These are phyloP conservation scores for Leptographium radiaticola DNA, from an alignment of 2,329 filamentous ascomycete species.

Conservation along the genomic window DNA sequence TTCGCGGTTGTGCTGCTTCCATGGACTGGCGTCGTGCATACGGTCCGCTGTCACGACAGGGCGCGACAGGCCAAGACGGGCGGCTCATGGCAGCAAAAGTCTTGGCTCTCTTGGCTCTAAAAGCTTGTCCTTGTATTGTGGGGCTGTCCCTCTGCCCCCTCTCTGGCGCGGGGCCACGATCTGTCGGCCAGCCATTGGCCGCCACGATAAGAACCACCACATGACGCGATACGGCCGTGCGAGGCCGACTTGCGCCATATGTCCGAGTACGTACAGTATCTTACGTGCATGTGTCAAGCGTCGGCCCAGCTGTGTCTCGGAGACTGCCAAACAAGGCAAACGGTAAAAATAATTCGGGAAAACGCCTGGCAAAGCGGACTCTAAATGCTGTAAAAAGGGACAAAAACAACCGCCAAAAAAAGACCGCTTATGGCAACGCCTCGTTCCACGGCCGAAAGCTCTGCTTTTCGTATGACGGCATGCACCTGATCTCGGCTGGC, in stretches of 20 bases:
- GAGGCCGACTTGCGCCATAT: no score
- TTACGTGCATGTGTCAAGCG: no score
- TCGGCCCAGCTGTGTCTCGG: no score
- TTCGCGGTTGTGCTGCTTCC: no score
- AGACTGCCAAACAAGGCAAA: no score
- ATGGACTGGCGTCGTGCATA: no score
- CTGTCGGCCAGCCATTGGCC: background rate
- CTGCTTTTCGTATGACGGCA: constrained; percentile 27
- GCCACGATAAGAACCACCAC: background rate
- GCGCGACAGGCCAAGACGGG: no score
- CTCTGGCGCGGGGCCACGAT: no score
- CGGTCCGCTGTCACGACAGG: no score
- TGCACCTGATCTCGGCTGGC: constrained; percentile 34
- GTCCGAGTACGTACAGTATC: no score
- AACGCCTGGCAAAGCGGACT: no score
- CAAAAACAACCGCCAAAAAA: background rate
- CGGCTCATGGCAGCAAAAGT: background rate
- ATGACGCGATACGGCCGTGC: background rate
- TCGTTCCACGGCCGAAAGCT: constrained; percentile 29
- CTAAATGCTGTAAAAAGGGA: background rate
- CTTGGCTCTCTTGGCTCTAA: background rate
- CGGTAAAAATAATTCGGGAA: no score
- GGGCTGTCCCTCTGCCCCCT: background rate
- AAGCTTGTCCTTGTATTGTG: background rate
- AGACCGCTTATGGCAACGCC: background rate